These are phyloP conservation scores for Sistotremastrum suecicum DNA, from an alignment of 768 basidiomycete species.

Conservation along the genomic window DNA sequence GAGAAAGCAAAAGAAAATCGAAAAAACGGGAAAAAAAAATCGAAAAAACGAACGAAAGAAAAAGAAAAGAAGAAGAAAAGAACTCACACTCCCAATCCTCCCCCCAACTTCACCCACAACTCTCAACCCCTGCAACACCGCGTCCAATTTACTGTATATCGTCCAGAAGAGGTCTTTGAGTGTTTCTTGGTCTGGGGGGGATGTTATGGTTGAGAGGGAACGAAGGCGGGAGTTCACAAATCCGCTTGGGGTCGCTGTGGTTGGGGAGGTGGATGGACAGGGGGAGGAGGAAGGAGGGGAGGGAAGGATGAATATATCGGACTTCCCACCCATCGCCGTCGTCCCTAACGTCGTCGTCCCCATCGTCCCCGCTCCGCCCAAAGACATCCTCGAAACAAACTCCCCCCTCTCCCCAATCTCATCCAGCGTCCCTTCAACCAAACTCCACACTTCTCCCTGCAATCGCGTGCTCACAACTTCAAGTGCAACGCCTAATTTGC, in stretches of 20 bases:
- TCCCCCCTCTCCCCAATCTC: conserved; percentile 89
- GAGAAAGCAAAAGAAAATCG: too few species aligned
- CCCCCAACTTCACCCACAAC: conserved; percentile 84
- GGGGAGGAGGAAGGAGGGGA: too few species aligned
- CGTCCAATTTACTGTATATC: conserved; percentile 86
- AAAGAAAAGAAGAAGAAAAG: too few species aligned
- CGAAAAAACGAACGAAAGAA: too few species aligned
- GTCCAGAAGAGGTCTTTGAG: conserved; percentile 94
- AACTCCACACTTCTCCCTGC: conserved; percentile 64
- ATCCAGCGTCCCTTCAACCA: conserved; percentile 78
- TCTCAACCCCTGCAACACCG: conserved; percentile 81
- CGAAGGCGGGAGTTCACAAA: too few species aligned
- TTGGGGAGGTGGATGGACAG: too few species aligned
- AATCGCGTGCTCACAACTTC: too few species aligned
- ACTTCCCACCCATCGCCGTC: not conserved
- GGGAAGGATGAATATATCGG: not conserved
- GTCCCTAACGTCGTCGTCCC: not conserved
- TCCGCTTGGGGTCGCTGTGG: too few species aligned
- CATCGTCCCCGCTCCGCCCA: too few species aligned
- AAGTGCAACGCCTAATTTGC: conserved; percentile 75
- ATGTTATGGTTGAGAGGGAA: too few species aligned
- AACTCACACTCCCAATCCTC: conserved; percentile 81
- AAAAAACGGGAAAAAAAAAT: too few species aligned
- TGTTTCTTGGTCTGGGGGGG: conserved; percentile 57
- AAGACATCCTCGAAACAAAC: too few species aligned